phyloP scores from a whole-genome alignment of 805 yeast genomes.

The Saccharomycopsis guyanensis region DNA sequence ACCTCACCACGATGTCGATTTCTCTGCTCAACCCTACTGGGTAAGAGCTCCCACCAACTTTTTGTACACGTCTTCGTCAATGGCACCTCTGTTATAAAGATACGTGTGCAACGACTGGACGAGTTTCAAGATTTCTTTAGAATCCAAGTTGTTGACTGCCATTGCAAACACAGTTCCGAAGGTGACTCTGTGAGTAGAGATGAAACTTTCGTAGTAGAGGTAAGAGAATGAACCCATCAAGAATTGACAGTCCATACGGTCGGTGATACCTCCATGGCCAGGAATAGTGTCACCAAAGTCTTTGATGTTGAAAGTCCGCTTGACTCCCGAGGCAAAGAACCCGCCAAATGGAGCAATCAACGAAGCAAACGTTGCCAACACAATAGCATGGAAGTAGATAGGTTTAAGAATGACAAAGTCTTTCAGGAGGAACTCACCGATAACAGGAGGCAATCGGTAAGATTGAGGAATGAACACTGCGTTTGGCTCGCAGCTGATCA shows the following conservation, averaged over 20 bases:
- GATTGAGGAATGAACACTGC: constrained; percentile 83
- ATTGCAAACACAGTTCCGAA: constrained; percentile 71
- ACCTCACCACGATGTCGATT: neutral
- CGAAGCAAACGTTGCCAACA: constrained; percentile 90
- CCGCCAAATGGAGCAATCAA: constrained; percentile 98
- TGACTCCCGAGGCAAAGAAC: constrained; percentile 94
- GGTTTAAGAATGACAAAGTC: constrained; percentile 66
- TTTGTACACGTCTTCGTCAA: neutral
- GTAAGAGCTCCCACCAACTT: neutral
- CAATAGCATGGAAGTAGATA: constrained; percentile 80
- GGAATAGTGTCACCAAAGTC: constrained; percentile 98
- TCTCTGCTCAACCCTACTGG: neutral
- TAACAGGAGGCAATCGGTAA: constrained; percentile 63
- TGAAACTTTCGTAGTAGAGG: constrained; percentile 86
- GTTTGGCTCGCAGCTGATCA: constrained; percentile 70
- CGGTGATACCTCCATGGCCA: constrained; percentile 98
- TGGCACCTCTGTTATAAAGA: constrained; percentile 30
- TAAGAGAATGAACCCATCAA: constrained; percentile 95
- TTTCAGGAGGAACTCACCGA: constrained; percentile 41
- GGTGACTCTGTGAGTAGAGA: constrained; percentile 62
- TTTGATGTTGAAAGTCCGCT: constrained; percentile 91
- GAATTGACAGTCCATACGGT: constrained; percentile 95
- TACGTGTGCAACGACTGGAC: constrained; percentile 52
- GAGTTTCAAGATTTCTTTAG: constrained; percentile 57
- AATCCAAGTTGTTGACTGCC: constrained; percentile 61